These are phyloP conservation scores for Mucor indicus DNA, from an alignment of 371 early-diverging fungal genomes.

Conservation along the genomic window DNA sequence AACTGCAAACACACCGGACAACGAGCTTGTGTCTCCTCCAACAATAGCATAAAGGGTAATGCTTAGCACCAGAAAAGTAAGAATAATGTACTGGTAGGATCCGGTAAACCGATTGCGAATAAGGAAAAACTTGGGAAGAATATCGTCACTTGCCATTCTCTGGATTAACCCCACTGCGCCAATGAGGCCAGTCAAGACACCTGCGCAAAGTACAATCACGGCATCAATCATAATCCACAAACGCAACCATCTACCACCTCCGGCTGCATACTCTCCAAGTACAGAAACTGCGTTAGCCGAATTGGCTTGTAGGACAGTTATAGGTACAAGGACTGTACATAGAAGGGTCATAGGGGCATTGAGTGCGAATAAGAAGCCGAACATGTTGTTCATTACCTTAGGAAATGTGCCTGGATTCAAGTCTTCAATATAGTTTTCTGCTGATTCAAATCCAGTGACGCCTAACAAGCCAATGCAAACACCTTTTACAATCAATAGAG, in stretches of 20 bases:
- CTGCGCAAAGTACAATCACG: conserved; percentile 58
- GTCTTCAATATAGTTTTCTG: conserved; percentile 56
- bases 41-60: conserved; percentile 42
- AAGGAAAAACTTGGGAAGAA: conserved; percentile 48
- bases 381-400: conserved; percentile 59
- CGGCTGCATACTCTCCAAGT: conserved; percentile 41
- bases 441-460: conserved; percentile 53
- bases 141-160: conserved; percentile 50
- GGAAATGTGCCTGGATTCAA: conserved; percentile 53
- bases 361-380: conserved; percentile 35
- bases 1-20: conserved; percentile 56
- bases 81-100: conserved; percentile 48
- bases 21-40: conserved; percentile 40
- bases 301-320: conserved; percentile 35
- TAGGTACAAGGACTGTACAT: conserved; percentile 41
- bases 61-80: conserved; percentile 45
- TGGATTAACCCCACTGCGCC: conserved; percentile 52
- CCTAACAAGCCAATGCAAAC: conserved; percentile 59
- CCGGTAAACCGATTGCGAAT: conserved; percentile 40
- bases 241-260: conserved; percentile 39
- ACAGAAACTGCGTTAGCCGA: conserved; percentile 41
- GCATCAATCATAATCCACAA: conserved; percentile 53
- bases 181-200: conserved; percentile 57
- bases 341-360: conserved; percentile 51
- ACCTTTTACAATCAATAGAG: conserved; percentile 44